Evolutionary conservation across 352 stramenopile genomes (phyloP), one percentile per base, ranked within the genome.

Genomic region (Pythium apleroticum): DNA sequence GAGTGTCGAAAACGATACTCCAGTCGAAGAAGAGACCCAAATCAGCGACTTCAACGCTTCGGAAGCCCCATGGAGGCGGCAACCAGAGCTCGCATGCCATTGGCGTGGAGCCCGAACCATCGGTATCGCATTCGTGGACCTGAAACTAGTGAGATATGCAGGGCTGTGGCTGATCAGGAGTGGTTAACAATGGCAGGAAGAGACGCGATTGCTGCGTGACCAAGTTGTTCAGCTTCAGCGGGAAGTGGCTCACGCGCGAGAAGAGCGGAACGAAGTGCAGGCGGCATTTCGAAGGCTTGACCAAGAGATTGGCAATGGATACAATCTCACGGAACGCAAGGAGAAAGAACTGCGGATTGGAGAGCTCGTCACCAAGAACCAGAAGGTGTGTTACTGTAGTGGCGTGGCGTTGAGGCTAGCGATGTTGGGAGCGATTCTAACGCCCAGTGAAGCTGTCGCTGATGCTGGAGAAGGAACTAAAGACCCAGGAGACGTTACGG

Each of bases 311-410:
- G 68, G 54, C 24, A 85, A 64, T 33, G 80, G 77, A 0, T 89
- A 84, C 50, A 80, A 83, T 31, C 73, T 89, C 30, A 54, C 57
- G 5, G 80, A 89, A 66, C 71, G 80, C 15, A 85, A 84, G 50
- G 76, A 89, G 56, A 89, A 89, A 28, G 80, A 89, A 37, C 56
- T 87, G 33, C 74, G 73, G 41, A 89, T 89, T 60, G 69, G 72
- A 1, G 80, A 89, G 52, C 63, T 89, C 22, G 43, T 86, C 22
- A 68, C 73, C 4, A 89, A 89, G 58, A 89, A 87, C 25, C 72
- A 80, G 68, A 86, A 81, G 68, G 77, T 86, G 49, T 27, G 15
- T 45, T 4, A 20, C n/a, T n/a, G 37, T 45, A 11, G 15, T 39
- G 33, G 7, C 14, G 33, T 39, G 7, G 10, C 3, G 33, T 11